Conservation (phyloP, 2,329 filamentous ascomycete species). For the Pestalotiopsis sp. region DNA sequence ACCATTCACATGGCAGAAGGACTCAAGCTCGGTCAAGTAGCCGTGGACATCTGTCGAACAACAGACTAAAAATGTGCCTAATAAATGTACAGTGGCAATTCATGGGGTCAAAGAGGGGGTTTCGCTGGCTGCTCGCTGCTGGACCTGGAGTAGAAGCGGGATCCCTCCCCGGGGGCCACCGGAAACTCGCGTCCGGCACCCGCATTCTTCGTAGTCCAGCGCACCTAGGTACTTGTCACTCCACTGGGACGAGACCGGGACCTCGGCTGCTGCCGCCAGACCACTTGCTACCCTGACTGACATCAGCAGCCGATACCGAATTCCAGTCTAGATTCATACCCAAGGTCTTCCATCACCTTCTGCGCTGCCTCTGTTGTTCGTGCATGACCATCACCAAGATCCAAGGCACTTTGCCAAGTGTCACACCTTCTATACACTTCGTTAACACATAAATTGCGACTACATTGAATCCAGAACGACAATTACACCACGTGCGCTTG, state of each 20-base stretch:
- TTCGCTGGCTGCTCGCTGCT: not conserved
- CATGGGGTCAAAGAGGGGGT: not conserved
- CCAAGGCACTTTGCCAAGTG: not conserved
- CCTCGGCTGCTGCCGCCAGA: not conserved
- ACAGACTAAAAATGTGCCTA: not conserved
- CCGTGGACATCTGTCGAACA: not conserved
- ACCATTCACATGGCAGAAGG: not conserved
- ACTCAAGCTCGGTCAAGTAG: not conserved
- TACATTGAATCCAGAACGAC: not conserved
- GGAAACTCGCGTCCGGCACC: not conserved
- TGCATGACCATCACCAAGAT: not conserved
- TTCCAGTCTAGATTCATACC: not conserved
- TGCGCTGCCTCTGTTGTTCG: not conserved
- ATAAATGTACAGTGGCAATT: not conserved
- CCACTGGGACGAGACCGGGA: not conserved
- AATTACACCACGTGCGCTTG: not conserved
- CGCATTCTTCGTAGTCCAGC: not conserved
- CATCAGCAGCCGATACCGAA: slow-evolving; percentile 8
- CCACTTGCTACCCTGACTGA: slow-evolving; percentile 3
- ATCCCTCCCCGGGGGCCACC: not conserved
- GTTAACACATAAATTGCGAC: not conserved
- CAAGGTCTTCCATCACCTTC: slow-evolving; percentile 6
- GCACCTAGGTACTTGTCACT: not conserved
- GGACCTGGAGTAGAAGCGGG: not conserved
- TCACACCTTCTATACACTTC: not conserved